Evolutionary conservation across 495 filamentous ascomycete species (phyloP).

Genomic region (Letharia columbiana): DNA sequence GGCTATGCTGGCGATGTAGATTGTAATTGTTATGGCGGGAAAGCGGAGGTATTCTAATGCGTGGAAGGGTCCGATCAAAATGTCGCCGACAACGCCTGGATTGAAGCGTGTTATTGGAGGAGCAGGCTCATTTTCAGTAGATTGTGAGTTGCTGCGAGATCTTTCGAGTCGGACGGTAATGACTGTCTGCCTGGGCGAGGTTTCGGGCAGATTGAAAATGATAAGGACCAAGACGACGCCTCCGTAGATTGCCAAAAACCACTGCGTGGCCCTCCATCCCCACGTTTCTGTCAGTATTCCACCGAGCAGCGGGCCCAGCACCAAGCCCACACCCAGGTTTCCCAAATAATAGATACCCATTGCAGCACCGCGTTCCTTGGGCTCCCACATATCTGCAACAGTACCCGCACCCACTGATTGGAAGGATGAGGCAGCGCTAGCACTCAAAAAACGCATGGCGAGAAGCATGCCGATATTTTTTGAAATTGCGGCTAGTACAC

Average conservation of each 20-base stretch:
- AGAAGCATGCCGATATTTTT: conserved; percentile 76
- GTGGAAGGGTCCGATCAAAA: conserved; percentile 69
- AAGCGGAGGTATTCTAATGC: conserved; percentile 69
- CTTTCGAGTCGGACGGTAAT: conserved; percentile 19
- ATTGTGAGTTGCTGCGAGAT: conserved; percentile 45
- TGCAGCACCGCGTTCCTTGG: conserved; percentile 67
- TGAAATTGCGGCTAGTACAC: conserved; percentile 60
- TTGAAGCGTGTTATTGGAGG: conserved; percentile 44
- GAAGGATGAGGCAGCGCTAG: conserved; percentile 76
- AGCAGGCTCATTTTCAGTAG: conserved; percentile 44
- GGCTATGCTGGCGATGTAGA: conserved; percentile 72
- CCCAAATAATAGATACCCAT: conserved; percentile 92
- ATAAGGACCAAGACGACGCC: conserved; percentile 53
- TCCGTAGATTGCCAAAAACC: conserved; percentile 78
- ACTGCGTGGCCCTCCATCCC: conserved; percentile 79
- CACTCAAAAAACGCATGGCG: conserved; percentile 70
- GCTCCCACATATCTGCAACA: conserved; percentile 86
- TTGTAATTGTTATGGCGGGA: conserved; percentile 67
- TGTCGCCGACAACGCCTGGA: conserved; percentile 48
- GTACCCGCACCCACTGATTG: conserved; percentile 87
- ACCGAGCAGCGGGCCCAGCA: conserved; percentile 79
- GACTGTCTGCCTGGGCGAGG: conserved; percentile 10
- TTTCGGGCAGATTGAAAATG: conserved; percentile 59
- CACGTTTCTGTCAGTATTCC: conserved; percentile 61
- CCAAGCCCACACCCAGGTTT: conserved; percentile 63